A percentile compares a stretch with the other conserved stretches of the same genome.
Evolutionary conservation across 2,329 filamentous ascomycete species (phyloP).

Genomic region (Myrmaecium sp.): DNA sequence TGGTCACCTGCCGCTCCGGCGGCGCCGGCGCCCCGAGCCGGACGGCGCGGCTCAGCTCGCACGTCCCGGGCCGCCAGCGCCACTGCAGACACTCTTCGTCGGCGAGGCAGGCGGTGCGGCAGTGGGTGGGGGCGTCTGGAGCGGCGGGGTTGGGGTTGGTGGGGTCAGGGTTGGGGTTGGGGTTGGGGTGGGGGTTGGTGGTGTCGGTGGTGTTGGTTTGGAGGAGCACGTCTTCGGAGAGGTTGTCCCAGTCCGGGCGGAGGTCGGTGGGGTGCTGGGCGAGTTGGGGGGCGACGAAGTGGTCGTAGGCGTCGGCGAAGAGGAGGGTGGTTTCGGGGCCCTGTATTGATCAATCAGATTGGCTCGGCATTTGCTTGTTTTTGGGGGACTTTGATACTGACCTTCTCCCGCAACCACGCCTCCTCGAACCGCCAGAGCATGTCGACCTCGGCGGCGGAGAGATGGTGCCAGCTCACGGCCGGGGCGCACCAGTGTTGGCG

Average conservation of each 20-base stretch:
- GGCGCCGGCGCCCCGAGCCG: slow-evolving; percentile 10
- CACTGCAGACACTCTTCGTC: slow-evolving; percentile 20
- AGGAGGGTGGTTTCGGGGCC: slow-evolving; percentile 18
- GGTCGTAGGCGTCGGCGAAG: slow-evolving; percentile 16
- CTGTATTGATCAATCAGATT: not conserved
- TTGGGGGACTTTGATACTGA: not conserved
- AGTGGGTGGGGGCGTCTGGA: slow-evolving; percentile 9
- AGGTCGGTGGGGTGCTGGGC: slow-evolving; percentile 5
- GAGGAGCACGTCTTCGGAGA: slow-evolving; percentile 10
- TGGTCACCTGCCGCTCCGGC: slow-evolving; percentile 7
- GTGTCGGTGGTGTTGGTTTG: slow-evolving; percentile 2
- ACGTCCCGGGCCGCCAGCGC: slow-evolving; percentile 16
- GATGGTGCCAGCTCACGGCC: slow-evolving; percentile 21
- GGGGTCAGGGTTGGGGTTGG: not conserved
- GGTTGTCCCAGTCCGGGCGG: slow-evolving; percentile 20
- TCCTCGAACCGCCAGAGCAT: slow-evolving; percentile 15
- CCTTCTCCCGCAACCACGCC: slow-evolving; percentile 15
- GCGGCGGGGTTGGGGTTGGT: slow-evolving; percentile 10
- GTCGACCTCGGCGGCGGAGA: slow-evolving; percentile 10
- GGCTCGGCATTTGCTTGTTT: not conserved
- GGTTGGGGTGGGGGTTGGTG: not conserved
- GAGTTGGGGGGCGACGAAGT: slow-evolving; percentile 15
- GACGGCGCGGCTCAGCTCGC: slow-evolving; percentile 16
- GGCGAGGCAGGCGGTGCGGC: slow-evolving; percentile 12
- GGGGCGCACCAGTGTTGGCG: slow-evolving; percentile 25